These are phyloP conservation scores for Potentilla sterilis DNA, from an alignment of 306 rosid genomes.

Conservation along the genomic window DNA sequence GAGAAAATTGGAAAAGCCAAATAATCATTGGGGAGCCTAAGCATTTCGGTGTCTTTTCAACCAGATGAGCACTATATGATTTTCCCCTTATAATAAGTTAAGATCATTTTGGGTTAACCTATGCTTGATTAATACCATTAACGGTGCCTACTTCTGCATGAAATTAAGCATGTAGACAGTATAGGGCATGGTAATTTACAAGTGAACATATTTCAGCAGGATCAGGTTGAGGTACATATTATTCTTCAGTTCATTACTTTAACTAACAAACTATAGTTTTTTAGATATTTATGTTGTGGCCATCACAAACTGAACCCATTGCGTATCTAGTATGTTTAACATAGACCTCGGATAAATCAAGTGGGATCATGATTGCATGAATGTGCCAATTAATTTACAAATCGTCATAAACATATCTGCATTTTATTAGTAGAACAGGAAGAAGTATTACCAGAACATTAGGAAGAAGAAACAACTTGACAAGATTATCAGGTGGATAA, in stretches of 20 bases:
- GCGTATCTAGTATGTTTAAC: constrained; percentile 7
- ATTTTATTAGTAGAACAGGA: neutral
- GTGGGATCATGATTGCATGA: neutral
- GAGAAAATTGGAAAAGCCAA: neutral
- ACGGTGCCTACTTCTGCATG: neutral
- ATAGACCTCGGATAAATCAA: neutral
- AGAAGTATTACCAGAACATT: constrained; percentile 28
- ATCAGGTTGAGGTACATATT: neutral
- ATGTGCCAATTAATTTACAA: neutral
- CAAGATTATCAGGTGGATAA: constrained; percentile 29
- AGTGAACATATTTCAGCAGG: neutral
- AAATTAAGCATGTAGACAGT: neutral
- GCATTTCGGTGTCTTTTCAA: neutral
- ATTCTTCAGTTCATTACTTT: neutral
- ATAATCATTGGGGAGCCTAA: neutral
- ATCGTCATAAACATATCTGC: neutral
- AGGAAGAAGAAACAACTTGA: constrained; percentile 35
- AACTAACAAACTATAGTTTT: neutral
- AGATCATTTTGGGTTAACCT: neutral
- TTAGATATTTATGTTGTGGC: neutral
- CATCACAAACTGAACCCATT: neutral
- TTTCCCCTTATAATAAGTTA: neutral
- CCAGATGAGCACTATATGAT: neutral
- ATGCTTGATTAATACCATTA: neutral
- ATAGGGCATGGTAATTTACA: neutral